Conservation (phyloP, 2,329 filamentous ascomycete genomes). For the Botrytis squamosa region DNA sequence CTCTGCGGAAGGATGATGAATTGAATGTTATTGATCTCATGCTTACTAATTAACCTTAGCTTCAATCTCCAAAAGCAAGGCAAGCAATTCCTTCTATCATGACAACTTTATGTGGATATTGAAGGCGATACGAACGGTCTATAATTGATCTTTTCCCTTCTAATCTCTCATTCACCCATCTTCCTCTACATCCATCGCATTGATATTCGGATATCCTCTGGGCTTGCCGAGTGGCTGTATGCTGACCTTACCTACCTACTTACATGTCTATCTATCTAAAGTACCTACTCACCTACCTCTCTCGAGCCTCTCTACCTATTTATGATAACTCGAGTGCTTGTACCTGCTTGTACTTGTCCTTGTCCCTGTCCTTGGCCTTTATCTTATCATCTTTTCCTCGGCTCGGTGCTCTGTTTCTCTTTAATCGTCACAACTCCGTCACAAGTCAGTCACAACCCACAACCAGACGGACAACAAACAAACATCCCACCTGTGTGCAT, state of each 20-base stretch:
- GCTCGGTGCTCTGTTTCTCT: not conserved
- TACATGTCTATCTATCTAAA: not conserved
- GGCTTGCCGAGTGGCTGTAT: not conserved
- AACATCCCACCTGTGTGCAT: not conserved
- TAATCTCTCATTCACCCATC: not conserved
- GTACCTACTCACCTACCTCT: not conserved
- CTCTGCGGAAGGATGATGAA: not conserved
- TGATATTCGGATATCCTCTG: not conserved
- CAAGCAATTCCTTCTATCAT: not conserved
- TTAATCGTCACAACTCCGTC: not conserved
- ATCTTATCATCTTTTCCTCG: not conserved
- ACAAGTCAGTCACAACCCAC: not conserved
- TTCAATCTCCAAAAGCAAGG: not conserved
- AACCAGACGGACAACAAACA: not conserved
- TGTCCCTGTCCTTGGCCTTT: not conserved
- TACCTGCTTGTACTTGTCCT: not conserved
- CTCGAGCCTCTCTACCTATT: no score
- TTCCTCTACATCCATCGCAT: not conserved
- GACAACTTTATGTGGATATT: not conserved
- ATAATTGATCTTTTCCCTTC: not conserved
- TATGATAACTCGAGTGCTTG: not conserved
- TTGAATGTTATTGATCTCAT: not conserved
- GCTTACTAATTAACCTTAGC: constrained; percentile 5
- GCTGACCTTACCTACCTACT: not conserved
- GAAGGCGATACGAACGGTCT: not conserved